phyloP scores from a whole-genome alignment of 768 basidiomycete genomes.

The Mycena vitilis region DNA sequence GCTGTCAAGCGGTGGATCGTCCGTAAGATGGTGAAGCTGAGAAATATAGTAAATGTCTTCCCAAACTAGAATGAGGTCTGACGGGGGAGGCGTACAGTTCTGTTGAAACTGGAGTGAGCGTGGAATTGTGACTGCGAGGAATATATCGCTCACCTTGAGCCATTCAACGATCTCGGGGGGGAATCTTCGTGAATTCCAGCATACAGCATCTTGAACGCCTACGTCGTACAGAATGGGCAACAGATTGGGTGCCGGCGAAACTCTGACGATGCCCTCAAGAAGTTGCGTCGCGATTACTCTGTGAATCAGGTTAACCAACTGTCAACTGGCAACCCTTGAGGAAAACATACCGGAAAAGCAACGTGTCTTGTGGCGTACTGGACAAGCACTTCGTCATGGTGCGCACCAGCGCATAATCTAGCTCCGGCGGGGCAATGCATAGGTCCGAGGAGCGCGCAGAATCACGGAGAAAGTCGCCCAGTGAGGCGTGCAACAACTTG shows the following conservation, averaged over 20 bases:
- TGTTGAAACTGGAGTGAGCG: background rate
- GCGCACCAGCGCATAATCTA: background rate
- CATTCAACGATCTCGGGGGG: background rate
- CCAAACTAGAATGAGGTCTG: constrained; percentile 9
- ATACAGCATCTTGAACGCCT: background rate
- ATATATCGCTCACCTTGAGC: constrained; percentile 3
- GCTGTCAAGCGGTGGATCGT: too few species aligned
- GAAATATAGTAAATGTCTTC: constrained; percentile 4
- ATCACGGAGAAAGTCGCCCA: constrained; percentile 14
- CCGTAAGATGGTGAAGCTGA: background rate
- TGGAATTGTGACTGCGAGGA: fast-evolving
- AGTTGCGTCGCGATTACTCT: background rate
- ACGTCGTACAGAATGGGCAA: constrained; percentile 3
- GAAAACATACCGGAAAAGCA: background rate
- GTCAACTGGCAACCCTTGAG: background rate
- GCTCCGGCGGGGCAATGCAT: background rate
- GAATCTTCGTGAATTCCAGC: fast-evolving
- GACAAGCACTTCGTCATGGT: background rate
- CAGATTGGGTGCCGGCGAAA: background rate
- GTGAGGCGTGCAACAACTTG: constrained; percentile 2
- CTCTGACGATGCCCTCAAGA: background rate
- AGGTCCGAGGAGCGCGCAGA: background rate
- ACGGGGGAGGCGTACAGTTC: background rate
- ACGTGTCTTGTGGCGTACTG: background rate
- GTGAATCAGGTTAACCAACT: background rate